Evolutionary conservation across 768 basidiomycete species (phyloP).

Genomic region (Coprinellus micaceus): DNA sequence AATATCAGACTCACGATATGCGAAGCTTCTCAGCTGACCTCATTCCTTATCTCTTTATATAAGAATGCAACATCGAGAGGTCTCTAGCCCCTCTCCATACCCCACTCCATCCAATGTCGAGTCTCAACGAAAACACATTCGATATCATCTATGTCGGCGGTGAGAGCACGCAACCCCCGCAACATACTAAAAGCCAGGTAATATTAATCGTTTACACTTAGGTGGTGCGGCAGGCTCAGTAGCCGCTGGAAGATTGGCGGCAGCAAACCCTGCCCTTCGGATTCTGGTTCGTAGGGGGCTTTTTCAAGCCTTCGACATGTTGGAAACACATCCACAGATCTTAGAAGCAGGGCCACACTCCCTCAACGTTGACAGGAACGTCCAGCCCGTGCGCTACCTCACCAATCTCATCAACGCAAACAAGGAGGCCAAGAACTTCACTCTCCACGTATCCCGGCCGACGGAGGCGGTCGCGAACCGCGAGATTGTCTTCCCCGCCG

Average conservation of each 20-base stretch:
- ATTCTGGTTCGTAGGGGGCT: slow-evolving; percentile 41
- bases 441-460: slow-evolving; percentile 40
- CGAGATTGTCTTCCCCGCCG: slow-evolving; percentile 37
- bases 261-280: slow-evolving; percentile 49
- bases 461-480: slow-evolving; percentile 44
- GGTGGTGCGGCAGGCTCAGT: slow-evolving; percentile 58
- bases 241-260: slow-evolving; percentile 50
- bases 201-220: slow-evolving; percentile 12
- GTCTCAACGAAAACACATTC: slow-evolving; percentile 3
- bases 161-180: slow-evolving; percentile 15
- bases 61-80: too few relatives aligned
- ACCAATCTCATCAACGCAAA: slow-evolving; percentile 33
- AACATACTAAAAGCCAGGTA: background rate
- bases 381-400: slow-evolving; percentile 52
- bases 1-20: too few relatives aligned
- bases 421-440: slow-evolving; percentile 35
- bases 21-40: too few relatives aligned
- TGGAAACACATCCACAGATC: slow-evolving; percentile 37
- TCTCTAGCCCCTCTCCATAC: too few relatives aligned
- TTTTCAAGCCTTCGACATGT: too few relatives aligned
- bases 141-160: slow-evolving; percentile 61
- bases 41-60: too few relatives aligned
- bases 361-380: slow-evolving; percentile 40
- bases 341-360: slow-evolving; percentile 58
- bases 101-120: too few relatives aligned